A percentile compares a stretch with the other conserved stretches of the same genome.
Evolutionary conservation across 208 protist species (phyloP).

Genomic region (Histomonas meleagridis): DNA sequence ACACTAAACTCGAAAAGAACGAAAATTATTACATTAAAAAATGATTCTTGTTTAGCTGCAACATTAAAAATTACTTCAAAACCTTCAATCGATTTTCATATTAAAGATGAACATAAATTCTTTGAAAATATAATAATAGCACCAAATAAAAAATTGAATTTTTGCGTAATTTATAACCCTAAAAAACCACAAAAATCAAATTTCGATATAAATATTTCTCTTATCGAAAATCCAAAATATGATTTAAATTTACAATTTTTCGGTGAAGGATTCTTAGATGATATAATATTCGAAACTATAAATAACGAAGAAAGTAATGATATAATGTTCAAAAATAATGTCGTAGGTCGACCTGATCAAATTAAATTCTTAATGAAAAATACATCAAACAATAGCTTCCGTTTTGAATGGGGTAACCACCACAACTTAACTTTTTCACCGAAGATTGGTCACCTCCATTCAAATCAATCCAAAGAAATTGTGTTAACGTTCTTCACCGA

Average conservation of each 20-base stretch:
- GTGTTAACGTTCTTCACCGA: constrained; percentile 43
- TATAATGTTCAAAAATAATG: background rate
- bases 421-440: constrained; percentile 54
- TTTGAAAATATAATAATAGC: background rate
- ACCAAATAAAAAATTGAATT: background rate
- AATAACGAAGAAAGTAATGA: background rate
- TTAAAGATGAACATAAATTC: background rate
- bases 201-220: background rate
- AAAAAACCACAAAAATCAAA: background rate
- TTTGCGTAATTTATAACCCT: background rate
- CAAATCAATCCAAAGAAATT: constrained; percentile 47
- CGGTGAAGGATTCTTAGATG: constrained; percentile 21
- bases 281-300: background rate
- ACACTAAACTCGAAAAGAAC: background rate
- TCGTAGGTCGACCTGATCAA: background rate
- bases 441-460: constrained; percentile 52
- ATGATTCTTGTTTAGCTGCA: background rate
- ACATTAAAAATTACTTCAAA: background rate
- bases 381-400: background rate
- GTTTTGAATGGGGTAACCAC: background rate
- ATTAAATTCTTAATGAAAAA: background rate
- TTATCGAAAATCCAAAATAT: background rate
- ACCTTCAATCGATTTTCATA: background rate
- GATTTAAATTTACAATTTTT: background rate
- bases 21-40: background rate